A percentile compares a stretch with the other conserved stretches of the same genome.
Evolutionary conservation across 202 grass and related monocot species (phyloP).

Genomic region (Elaeis oleifera): DNA sequence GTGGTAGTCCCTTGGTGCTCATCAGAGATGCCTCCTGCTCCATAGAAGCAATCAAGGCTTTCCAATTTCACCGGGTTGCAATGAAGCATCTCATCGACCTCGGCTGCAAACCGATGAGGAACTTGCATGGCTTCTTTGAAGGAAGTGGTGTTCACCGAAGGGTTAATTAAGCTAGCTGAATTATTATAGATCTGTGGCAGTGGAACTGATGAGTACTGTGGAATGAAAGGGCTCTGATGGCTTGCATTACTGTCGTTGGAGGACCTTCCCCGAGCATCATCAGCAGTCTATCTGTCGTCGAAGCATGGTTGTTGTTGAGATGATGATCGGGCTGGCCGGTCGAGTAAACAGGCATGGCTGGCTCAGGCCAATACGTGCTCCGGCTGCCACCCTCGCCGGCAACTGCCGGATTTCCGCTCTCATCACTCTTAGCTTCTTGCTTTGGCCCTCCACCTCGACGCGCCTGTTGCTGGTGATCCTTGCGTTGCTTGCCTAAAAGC

Average conservation of each 20-base stretch:
- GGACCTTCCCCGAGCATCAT: slow-evolving; percentile 9
- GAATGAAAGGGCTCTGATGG: slow-evolving; percentile 27
- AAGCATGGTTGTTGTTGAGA: too few relatives aligned
- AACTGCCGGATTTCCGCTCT: slow-evolving; percentile 16
- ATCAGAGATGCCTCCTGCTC: too few relatives aligned
- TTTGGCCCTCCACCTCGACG: slow-evolving; percentile 29
- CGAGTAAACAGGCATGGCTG: slow-evolving; percentile 26
- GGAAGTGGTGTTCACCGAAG: slow-evolving; percentile 15
- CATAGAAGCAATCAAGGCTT: slow-evolving; percentile 48
- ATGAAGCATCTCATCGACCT: slow-evolving; percentile 74
- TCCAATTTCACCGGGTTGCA: slow-evolving; percentile 83
- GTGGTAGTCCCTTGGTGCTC: too few relatives aligned
- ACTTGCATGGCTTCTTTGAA: slow-evolving; percentile 23
- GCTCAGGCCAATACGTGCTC: slow-evolving; percentile 32
- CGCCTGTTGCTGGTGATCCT: slow-evolving; percentile 31
- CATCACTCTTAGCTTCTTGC: slow-evolving; percentile 27
- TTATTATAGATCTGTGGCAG: slow-evolving; percentile 24
- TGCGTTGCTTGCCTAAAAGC: slow-evolving; percentile 69
- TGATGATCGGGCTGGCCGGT: background rate
- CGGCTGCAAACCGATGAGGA: slow-evolving; percentile 16
- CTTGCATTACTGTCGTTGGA: slow-evolving; percentile 21
- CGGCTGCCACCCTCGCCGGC: background rate
- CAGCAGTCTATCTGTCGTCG: background rate
- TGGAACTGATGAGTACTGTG: slow-evolving; percentile 2
- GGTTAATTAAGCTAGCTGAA: slow-evolving; percentile 5